phyloP scores from a whole-genome alignment of 179 eudicot genomes.

The Actinidia polygama region DNA sequence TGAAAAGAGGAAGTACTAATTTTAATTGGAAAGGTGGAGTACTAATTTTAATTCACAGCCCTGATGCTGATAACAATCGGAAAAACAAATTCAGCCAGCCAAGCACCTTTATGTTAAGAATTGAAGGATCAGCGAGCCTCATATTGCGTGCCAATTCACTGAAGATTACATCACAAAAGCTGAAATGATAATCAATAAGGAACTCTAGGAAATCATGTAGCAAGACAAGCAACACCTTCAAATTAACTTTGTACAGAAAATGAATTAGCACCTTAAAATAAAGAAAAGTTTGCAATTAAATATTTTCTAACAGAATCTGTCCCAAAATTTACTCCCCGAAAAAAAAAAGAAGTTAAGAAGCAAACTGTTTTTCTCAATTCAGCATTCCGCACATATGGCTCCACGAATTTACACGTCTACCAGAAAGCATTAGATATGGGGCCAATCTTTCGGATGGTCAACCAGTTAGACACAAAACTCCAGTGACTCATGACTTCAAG shows the following conservation, averaged over 20 bases:
- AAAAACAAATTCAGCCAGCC: constrained; percentile 56
- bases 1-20: not conserved
- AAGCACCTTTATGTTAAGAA: constrained; percentile 88
- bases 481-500: constrained; percentile 92
- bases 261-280: constrained; percentile 54
- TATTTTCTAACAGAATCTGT: constrained; percentile 44
- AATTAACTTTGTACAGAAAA: constrained; percentile 83
- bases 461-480: constrained; percentile 91
- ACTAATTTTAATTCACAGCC: not conserved
- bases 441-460: constrained; percentile 93
- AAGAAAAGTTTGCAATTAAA: constrained; percentile 52
- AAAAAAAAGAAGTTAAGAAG: constrained; percentile 24
- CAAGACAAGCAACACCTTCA: constrained; percentile 86
- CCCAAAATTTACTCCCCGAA: not conserved
- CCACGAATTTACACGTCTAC: constrained; percentile 86
- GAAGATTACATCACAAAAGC: constrained; percentile 95
- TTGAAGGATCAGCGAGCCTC: constrained; percentile 97
- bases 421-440: constrained; percentile 75
- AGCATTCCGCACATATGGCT: constrained; percentile 88
- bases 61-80: constrained; percentile 25
- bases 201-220: constrained; percentile 97
- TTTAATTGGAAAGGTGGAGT: not conserved
- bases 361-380: constrained; percentile 88
- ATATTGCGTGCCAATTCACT: constrained; percentile 97
- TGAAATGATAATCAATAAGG: constrained; percentile 93